A percentile compares a stretch with the other conserved stretches of the same genome.
Conservation (phyloP, 2,329 filamentous ascomycete species). For the Zymoseptoria crescenta region DNA sequence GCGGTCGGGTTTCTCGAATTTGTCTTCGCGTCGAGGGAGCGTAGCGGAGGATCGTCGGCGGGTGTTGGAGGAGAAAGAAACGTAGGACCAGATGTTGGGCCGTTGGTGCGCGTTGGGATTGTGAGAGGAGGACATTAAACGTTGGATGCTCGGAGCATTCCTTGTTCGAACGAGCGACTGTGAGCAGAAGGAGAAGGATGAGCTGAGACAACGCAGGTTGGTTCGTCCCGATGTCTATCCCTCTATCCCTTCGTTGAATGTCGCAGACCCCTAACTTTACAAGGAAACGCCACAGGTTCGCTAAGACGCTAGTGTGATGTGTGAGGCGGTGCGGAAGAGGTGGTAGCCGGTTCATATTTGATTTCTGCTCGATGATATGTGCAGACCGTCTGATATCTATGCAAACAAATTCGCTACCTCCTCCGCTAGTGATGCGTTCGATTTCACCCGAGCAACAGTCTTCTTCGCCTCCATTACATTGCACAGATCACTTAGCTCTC, state of each 20-base stretch:
- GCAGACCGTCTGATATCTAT: neutral
- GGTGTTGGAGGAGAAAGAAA: slow-evolving; percentile 40
- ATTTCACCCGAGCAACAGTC: slow-evolving; percentile 43
- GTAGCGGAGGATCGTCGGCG: slow-evolving; percentile 48
- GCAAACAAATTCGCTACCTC: slow-evolving; percentile 24
- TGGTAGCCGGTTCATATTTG: neutral
- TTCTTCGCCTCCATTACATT: slow-evolving; percentile 66
- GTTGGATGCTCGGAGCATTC: neutral
- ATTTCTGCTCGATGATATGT: neutral
- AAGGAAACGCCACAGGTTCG: neutral
- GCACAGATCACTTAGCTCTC: slow-evolving; percentile 73
- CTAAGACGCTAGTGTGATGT: neutral
- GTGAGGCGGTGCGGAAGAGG: neutral
- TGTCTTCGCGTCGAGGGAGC: slow-evolving; percentile 34
- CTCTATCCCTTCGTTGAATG: neutral
- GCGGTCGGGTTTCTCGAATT: slow-evolving; percentile 41
- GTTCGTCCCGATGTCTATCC: neutral
- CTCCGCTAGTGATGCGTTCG: slow-evolving; percentile 28
- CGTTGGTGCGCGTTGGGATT: slow-evolving; percentile 4
- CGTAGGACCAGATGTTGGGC: slow-evolving; percentile 44
- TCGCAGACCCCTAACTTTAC: neutral
- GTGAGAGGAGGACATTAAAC: slow-evolving; percentile 11
- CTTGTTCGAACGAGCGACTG: slow-evolving; percentile 1
- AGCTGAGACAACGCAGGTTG: neutral
- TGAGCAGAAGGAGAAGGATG: neutral